phyloP scores from a whole-genome alignment of 345 rosid genomes.

The Kandelia obovata region DNA sequence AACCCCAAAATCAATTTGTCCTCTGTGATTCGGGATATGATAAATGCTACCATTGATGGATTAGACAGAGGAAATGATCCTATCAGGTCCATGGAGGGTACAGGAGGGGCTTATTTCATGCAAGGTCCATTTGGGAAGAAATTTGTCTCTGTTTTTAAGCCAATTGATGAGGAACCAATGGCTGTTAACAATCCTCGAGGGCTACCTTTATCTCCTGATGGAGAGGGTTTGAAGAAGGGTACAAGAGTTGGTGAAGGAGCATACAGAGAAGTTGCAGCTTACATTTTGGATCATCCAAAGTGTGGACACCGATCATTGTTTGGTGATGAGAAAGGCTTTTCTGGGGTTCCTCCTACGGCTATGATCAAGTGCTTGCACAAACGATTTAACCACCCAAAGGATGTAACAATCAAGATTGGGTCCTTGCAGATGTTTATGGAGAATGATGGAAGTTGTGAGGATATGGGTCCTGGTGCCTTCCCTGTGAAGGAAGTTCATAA shows the following conservation, averaged over 20 bases:
- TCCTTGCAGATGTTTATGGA: constrained; percentile 44
- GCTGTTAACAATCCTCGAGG: constrained; percentile 40
- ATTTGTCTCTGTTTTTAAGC: constrained; percentile 47
- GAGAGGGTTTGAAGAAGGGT: constrained; percentile 45
- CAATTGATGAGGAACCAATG: constrained; percentile 48
- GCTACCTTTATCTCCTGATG: constrained; percentile 34
- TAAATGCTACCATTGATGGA: constrained; percentile 36
- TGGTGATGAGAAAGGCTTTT: constrained; percentile 33
- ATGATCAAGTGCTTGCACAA: constrained; percentile 33
- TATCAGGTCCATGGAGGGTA: constrained; percentile 41
- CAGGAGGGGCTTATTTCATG: constrained; percentile 49
- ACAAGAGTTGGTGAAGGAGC: constrained; percentile 50
- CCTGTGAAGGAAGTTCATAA: constrained; percentile 48
- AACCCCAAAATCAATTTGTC: constrained; percentile 32
- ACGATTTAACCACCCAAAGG: constrained; percentile 35
- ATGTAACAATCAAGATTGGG: constrained; percentile 30
- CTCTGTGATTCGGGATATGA: constrained; percentile 29
- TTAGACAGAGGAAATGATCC: constrained; percentile 30
- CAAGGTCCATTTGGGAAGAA: constrained; percentile 34
- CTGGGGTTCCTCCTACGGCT: constrained; percentile 43
- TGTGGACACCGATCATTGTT: constrained; percentile 13
- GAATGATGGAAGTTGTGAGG: constrained; percentile 44
- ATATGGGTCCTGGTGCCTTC: constrained; percentile 41
- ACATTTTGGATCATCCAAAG: constrained; percentile 44
- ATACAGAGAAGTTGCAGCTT: constrained; percentile 46